Percentiles rank a stretch among this genome's conserved stretches.
These are phyloP conservation scores for Eimeria brunetti DNA, from an alignment of 169 alveolate species.

Conservation along the genomic window DNA sequence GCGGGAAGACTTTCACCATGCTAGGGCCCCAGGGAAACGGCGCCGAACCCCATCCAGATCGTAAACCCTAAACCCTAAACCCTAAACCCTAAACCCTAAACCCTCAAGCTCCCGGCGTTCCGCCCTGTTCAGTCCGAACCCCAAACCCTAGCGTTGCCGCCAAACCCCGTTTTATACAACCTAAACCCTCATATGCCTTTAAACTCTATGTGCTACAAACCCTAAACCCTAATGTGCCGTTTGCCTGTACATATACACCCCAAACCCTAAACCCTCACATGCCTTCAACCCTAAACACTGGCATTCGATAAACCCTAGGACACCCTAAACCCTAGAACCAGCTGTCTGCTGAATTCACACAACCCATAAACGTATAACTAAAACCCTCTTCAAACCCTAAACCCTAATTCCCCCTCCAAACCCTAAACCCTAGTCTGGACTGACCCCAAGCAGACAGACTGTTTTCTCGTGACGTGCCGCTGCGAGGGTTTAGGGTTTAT, in stretches of 20 bases:
- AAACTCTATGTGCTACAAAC: neutral
- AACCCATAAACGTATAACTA: too few species aligned
- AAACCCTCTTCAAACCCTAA: neutral
- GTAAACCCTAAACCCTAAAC: neutral
- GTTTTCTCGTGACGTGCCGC: neutral
- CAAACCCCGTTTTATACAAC: too few species aligned
- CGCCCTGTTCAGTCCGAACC: too few species aligned
- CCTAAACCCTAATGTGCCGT: neutral
- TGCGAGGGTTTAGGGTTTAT: neutral
- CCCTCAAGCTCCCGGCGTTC: too few species aligned
- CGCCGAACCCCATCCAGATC: neutral
- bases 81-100: slow-evolving; percentile 10
- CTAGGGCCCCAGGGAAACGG: slow-evolving; percentile 85
- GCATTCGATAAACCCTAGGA: neutral
- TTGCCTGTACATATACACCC: too few species aligned
- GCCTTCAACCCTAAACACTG: neutral
- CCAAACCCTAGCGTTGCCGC: too few species aligned
- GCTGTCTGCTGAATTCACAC: too few species aligned
- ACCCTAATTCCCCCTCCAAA: neutral
- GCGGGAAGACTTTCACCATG: slow-evolving; percentile 93
- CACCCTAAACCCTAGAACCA: neutral
- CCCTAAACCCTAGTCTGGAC: too few species aligned
- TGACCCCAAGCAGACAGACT: too few species aligned
- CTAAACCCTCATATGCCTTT: too few species aligned
- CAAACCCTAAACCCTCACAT: neutral